Evolutionary conservation across 2,329 filamentous ascomycete species (phyloP), one percentile per base, ranked within the genome.

Genomic region (Beauveria bassiana): DNA sequence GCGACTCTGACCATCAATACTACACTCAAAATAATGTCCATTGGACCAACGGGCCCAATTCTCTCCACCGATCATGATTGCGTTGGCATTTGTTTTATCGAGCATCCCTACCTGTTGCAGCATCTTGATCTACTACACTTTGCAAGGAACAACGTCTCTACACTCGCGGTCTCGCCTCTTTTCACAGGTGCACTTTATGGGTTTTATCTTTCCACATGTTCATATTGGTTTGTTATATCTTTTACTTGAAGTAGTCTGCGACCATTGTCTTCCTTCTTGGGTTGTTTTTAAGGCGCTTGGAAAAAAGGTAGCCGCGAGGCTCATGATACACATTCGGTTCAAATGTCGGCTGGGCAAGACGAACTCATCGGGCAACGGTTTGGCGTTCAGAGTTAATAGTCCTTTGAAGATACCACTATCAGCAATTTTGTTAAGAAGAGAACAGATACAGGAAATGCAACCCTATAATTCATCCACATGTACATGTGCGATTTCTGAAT

Each of bases 1-100:
- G 31, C 40, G 46, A 61, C 12, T 22, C 38, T 40, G 58, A 61
- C 3, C 59, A 61, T 24, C 59, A 61, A 10, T 61, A 61, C 16
- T 56, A 51, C 31, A 12, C 51, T 22, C 42, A 14, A 18, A 31
- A 22, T 34, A 28, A 49, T 12, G n/a, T 38, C 12, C 50, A 49
- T 12, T 61, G 49, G 50, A 2, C 50, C 22, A 49, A 55, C 31
- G 38, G 40, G 10, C n/a, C 49, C n/a, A 51, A 59, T 20, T 9
- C 46, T 7, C 46, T 59, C 18, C 56, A 42, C n/a, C 46, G 56
- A 43, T 12, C 56, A 12, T 59, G 38, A 59, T 42, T 2, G 6
- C 28, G 22, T 43, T 42, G 9, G 18, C 24, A 5, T 12, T 40
- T 49, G 9, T 5, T 16, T 9, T n/a, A 7, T 40, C 14, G 31